phyloP scores from a whole-genome alignment of 2,329 filamentous ascomycete genomes.

The Fusarium pininemorale region DNA sequence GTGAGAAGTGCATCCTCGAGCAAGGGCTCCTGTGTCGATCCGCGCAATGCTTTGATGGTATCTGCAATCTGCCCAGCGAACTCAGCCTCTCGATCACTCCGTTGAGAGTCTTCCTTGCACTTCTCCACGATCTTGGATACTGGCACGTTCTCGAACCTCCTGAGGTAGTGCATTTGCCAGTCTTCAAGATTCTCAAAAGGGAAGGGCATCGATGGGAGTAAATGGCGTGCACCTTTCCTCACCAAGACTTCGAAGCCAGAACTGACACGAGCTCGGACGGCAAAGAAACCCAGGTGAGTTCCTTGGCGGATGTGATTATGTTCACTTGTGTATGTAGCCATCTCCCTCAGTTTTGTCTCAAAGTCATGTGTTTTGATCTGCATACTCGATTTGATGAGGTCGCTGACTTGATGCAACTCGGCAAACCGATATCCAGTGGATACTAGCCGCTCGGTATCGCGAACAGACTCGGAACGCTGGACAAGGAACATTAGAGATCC shows the following conservation, averaged over 20 bases:
- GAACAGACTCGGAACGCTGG: slow-evolving; percentile 64
- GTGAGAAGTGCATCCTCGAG: slow-evolving; percentile 59
- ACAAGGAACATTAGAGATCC: slow-evolving; percentile 86
- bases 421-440: slow-evolving; percentile 84
- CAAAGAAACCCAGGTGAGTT: slow-evolving; percentile 68
- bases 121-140: slow-evolving; percentile 46
- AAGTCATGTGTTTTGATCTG: slow-evolving; percentile 75
- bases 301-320: slow-evolving; percentile 59
- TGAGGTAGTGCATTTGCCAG: slow-evolving; percentile 64
- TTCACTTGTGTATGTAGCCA: slow-evolving; percentile 67
- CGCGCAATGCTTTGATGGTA: slow-evolving; percentile 52
- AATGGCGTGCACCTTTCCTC: slow-evolving; percentile 62
- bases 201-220: slow-evolving; percentile 68
- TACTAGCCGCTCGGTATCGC: slow-evolving; percentile 71
- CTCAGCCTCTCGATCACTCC: slow-evolving; percentile 50
- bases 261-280: slow-evolving; percentile 61
- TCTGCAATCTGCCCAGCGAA: slow-evolving; percentile 58
- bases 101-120: slow-evolving; percentile 48
- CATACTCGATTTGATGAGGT: slow-evolving; percentile 75
- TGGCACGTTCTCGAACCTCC: slow-evolving; percentile 57
- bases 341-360: slow-evolving; percentile 66
- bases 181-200: slow-evolving; percentile 61
- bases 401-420: slow-evolving; percentile 71
- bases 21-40: slow-evolving; percentile 54
- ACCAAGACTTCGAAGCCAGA: slow-evolving; percentile 72